Conservation (phyloP, 768 basidiomycete species). For the Podaxis mareebaensis region DNA sequence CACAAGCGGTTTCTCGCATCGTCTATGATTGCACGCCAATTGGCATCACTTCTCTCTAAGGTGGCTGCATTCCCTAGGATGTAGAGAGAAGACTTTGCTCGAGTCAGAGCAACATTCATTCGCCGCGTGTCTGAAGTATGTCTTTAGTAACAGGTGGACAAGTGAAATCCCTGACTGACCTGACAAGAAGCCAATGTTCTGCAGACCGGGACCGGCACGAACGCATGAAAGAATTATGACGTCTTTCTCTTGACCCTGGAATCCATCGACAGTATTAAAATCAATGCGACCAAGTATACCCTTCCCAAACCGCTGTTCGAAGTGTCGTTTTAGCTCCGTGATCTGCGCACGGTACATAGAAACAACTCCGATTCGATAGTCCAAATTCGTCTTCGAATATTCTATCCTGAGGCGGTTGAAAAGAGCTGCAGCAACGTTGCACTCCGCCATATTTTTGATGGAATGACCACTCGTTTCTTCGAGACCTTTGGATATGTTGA, state of each 20-base stretch:
- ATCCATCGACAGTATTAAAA: slow-evolving; percentile 98
- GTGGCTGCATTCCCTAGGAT: slow-evolving; percentile 91
- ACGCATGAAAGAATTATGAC: slow-evolving; percentile 98
- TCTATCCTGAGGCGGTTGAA: slow-evolving; percentile 71
- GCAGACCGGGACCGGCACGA: slow-evolving; percentile 83
- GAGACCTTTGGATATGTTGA: slow-evolving; percentile 69
- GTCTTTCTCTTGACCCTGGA: slow-evolving; percentile 99
- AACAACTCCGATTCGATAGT: slow-evolving; percentile 59
- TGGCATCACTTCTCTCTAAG: slow-evolving; percentile 79
- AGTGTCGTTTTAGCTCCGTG: slow-evolving; percentile 66
- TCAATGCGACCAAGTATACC: slow-evolving; percentile 73
- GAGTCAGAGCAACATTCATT: slow-evolving; percentile 99
- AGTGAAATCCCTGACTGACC: slow-evolving; percentile 40
- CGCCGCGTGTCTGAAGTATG: slow-evolving; percentile 64
- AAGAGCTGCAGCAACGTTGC: slow-evolving; percentile 71
- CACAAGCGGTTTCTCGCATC: slow-evolving; percentile 71
- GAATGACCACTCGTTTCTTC: slow-evolving; percentile 74
- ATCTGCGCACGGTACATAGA: slow-evolving; percentile 96
- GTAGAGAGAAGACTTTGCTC: slow-evolving; percentile 92
- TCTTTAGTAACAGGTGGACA: slow-evolving; percentile 9
- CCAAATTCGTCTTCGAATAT: slow-evolving; percentile 50
- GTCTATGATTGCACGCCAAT: slow-evolving; percentile 75
- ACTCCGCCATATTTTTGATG: slow-evolving; percentile 75
- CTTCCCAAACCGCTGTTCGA: slow-evolving; percentile 69
- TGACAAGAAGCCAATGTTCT: slow-evolving; percentile 84